Evolutionary conservation across 306 rosid species (phyloP), one percentile per base, ranked within the genome.

Genomic region (Dalbergia cochinchinensis): DNA sequence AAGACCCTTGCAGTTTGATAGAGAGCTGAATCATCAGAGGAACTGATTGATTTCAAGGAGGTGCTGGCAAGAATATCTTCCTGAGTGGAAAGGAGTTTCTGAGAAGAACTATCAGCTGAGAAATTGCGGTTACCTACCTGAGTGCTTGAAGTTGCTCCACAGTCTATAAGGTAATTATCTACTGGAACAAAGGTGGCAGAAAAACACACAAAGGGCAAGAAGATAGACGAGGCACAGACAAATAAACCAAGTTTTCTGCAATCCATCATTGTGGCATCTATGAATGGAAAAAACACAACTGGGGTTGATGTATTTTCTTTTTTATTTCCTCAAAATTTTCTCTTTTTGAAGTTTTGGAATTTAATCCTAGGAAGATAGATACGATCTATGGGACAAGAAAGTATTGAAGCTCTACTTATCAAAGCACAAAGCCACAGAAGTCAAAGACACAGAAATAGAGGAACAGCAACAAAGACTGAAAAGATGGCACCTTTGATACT

Each of bases 131-230:
- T 19, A 78, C 86, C 94, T 10, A 89, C 88, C 5, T 86, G 34
- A 75, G 92, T 85, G 85, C 35, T 84, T 13, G 55, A 0, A 33
- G 80, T 2, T 33, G 98, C 82, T 68, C 94, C 98, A 90, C 98
- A 94, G n/a, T 90, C 91, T 85, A 94, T 90, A 64, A 86, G 92
- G 83, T 92, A 92, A 80, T 84, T 88, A 77, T 94, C 97, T 4
- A 60, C 54, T 8, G 96, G 91, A 77, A 59, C 73, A 73, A 88
- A 91, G 67, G 87, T 84, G 37, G 80, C 80, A 82, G 69, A 91
- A 67, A 84, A 81, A 18, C 80, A 82, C 6, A 80, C 37, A 42
- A 81, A 73, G 67, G 85, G 84, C 66, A 87, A 67, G n/a, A 83
- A 63, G 18, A 83, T 59, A 8, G 79, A 79, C 15, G 81, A 72